Evolutionary conservation across 106 monocot species (phyloP).

Genomic region (Dendrobium huoshanense): DNA sequence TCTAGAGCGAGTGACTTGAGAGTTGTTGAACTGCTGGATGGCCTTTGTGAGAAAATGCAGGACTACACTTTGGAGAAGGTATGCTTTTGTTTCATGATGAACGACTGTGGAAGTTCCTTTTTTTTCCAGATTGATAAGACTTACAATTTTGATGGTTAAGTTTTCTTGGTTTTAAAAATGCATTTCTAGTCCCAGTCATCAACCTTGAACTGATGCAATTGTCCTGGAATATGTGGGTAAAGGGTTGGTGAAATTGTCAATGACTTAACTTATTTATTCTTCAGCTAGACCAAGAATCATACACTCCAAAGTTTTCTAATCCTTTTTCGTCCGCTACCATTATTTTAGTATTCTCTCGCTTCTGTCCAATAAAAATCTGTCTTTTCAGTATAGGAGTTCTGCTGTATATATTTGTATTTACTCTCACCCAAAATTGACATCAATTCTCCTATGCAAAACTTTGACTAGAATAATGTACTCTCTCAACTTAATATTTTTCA

Average conservation of each 20-base stretch:
- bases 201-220: not conserved
- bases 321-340: not conserved
- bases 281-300: not conserved
- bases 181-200: not conserved
- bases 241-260: not conserved
- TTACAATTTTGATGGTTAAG: not conserved
- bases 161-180: not conserved
- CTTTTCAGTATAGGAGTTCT: not conserved
- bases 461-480: not conserved
- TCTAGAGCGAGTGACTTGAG: conserved; percentile 2
- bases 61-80: conserved; percentile 13
- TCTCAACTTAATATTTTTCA: not conserved
- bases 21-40: conserved; percentile 14
- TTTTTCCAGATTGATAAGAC: not conserved
- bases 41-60: conserved; percentile 14
- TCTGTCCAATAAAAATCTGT: not conserved
- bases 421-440: not conserved
- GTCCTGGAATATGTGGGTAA: not conserved
- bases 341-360: not conserved
- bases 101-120: not conserved
- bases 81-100: not conserved
- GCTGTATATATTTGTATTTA: not conserved
- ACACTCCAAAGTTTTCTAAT: not conserved
- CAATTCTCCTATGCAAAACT: not conserved
- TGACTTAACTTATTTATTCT: not conserved